These are phyloP conservation scores for Phalaenopsis equestris DNA, from an alignment of 106 monocot species.

Conservation along the genomic window DNA sequence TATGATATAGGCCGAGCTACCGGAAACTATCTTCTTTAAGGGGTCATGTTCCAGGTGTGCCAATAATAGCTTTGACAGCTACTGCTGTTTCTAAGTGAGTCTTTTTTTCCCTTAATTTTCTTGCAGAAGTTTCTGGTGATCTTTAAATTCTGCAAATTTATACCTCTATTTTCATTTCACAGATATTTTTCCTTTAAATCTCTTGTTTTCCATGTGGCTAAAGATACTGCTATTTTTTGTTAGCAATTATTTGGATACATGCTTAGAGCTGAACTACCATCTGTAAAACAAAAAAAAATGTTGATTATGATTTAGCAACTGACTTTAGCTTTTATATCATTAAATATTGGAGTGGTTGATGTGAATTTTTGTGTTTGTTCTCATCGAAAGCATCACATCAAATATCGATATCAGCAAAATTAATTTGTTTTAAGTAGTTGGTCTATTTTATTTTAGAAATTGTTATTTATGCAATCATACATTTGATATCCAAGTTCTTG, in stretches of 20 bases:
- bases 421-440: too few relatives aligned
- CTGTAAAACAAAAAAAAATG: background rate
- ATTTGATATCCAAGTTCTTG: too few relatives aligned
- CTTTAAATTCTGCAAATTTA: background rate
- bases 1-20: slow-evolving; percentile 68
- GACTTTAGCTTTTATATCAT: background rate
- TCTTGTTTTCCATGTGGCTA: background rate
- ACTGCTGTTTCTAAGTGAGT: slow-evolving; percentile 87
- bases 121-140: background rate
- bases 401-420: too few relatives aligned
- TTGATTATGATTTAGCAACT: background rate
- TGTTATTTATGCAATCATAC: too few relatives aligned
- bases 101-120: background rate
- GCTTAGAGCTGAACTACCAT: too few relatives aligned
- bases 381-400: too few relatives aligned
- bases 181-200: background rate
- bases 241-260: background rate
- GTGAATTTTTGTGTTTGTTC: too few relatives aligned
- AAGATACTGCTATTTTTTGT: background rate
- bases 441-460: too few relatives aligned
- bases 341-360: background rate
- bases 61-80: slow-evolving; percentile 88
- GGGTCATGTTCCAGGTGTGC: slow-evolving; percentile 62
- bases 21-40: slow-evolving; percentile 86
- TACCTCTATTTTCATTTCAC: background rate